A percentile compares a stretch with the other conserved stretches of the same genome.
These are phyloP conservation scores for Colletotrichum tropicicola DNA, from an alignment of 2,329 filamentous ascomycete genomes.

Conservation along the genomic window DNA sequence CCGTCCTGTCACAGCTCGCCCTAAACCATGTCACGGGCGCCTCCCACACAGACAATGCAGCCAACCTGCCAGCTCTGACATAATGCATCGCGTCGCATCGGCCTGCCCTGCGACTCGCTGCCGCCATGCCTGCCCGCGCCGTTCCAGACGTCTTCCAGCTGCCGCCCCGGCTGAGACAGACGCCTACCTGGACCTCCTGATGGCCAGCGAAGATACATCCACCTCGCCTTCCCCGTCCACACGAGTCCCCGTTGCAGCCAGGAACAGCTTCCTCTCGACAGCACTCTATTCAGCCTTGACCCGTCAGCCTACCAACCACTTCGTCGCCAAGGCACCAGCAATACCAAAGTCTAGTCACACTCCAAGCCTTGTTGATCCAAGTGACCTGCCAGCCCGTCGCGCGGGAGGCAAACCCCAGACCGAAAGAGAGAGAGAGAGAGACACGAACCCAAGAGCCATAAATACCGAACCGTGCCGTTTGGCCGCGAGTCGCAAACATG, in stretches of 20 bases:
- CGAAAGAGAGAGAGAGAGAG: too few relatives aligned
- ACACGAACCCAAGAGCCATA: neutral
- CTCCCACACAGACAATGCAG: conserved; percentile 13
- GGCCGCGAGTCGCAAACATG: conserved; percentile 13
- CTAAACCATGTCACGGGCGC: conserved; percentile 28
- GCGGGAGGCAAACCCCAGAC: neutral
- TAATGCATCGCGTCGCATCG: conserved; percentile 14
- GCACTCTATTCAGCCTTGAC: conserved; percentile 7
- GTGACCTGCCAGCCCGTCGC: conserved; percentile 7
- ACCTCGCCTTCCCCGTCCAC: neutral
- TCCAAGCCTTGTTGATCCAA: neutral
- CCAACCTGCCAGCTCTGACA: conserved; percentile 22
- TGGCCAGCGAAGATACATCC: neutral
- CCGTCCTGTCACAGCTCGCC: conserved; percentile 22
- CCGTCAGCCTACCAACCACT: conserved; percentile 28
- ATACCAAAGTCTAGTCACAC: conserved; percentile 16
- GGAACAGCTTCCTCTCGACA: neutral
- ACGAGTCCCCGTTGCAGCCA: neutral
- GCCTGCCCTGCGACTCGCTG: conserved; percentile 24
- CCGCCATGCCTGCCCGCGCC: conserved; percentile 28
- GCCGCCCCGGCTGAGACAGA: conserved; percentile 13
- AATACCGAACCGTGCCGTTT: neutral
- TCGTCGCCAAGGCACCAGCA: conserved; percentile 22
- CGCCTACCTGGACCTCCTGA: too few relatives aligned
- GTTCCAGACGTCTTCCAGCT: neutral